Evolutionary conservation across 2,329 filamentous ascomycete species (phyloP), one percentile per base, ranked within the genome.

Genomic region (Tolypocladium inflatum): DNA sequence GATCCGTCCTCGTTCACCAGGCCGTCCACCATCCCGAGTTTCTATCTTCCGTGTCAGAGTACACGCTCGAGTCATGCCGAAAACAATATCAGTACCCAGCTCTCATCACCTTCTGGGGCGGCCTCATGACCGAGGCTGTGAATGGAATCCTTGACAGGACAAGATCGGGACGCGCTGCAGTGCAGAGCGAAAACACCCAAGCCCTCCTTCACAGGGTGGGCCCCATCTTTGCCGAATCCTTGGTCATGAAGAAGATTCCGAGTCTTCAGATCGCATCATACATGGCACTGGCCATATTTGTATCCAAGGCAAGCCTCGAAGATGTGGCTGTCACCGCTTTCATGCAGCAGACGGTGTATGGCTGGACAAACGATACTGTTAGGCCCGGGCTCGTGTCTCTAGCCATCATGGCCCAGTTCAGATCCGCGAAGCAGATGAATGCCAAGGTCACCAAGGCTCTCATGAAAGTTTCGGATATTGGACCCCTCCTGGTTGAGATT

Each of bases 81-180:
- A 78, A 82, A 45, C 82, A 85, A 56, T 86, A 90, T 59, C 86
- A 93, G 57, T 89, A 94, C 65, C 84, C 90, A 43, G 84, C 86
- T 1, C 76, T 97, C 59, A 75, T 96, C 57, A 88, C 90, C 0
- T 97, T 99, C 70, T 99, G 94, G 93, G 91, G 89, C 5, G 88
- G 91, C 52, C 80, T 97, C 55, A 87, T 89, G 70, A 90, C 91
- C 0, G 92, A 99, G 73, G 86, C 92, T 13, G 81, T 95, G 59
- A 89, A 90, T 62, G 87, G 86, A 37, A 91, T 94, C 78, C 75
- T 97, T 59, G 90, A 96, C 66, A 83, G 81, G 57, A 81, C 86
- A 61, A 85, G 84, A 63, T 92, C 91, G 2, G 92, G 92, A 56
- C 82, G 91, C 63, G 81, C 81, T 63, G 84, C 85, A 60, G 80